A percentile compares a stretch with the other conserved stretches of the same genome.
These are phyloP conservation scores for Amanita inopinata DNA, from an alignment of 768 basidiomycete species.

Conservation along the genomic window DNA sequence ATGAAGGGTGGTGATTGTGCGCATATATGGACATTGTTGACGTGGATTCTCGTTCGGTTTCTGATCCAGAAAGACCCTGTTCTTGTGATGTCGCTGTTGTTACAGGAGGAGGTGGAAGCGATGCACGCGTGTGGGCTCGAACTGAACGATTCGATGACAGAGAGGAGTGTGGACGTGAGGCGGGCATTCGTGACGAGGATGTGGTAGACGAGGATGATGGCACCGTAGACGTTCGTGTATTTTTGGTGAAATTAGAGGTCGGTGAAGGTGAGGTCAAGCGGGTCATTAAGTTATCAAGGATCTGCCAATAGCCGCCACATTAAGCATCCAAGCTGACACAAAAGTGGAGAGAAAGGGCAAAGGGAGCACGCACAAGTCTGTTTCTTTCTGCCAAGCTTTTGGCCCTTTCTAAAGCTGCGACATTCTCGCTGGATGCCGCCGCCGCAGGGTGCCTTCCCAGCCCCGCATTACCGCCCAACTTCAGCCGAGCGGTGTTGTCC, in stretches of 20 bases:
- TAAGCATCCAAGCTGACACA: constrained; percentile 7
- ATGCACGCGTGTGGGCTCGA: constrained; percentile 1
- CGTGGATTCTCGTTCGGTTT: constrained; percentile 66
- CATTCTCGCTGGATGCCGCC: constrained; percentile 38
- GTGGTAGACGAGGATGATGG: constrained; percentile 23
- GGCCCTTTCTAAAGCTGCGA: constrained; percentile 54
- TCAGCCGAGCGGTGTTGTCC: constrained; percentile 52
- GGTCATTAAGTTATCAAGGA: constrained; percentile 54
- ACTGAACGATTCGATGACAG: constrained; percentile 11
- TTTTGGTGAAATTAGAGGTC: constrained; percentile 17
- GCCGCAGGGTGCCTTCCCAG: constrained; percentile 19
- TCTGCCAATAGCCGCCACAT: constrained; percentile 26
- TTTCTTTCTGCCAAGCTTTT: constrained; percentile 65
- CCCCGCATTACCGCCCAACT: constrained; percentile 20
- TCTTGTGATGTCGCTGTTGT: constrained; percentile 16
- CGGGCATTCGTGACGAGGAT: constrained; percentile 19
- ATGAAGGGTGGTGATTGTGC: constrained; percentile 17
- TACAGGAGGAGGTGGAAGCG: constrained; percentile 15
- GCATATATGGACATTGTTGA: constrained; percentile 22
- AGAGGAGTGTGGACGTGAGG: constrained; percentile 24
- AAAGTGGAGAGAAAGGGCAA: constrained; percentile 11
- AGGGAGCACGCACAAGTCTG: constrained; percentile 45
- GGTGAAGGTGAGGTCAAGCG: constrained; percentile 52
- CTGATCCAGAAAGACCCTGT: constrained; percentile 55
- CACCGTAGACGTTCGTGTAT: background rate